Conservation (phyloP, 768 basidiomycete genomes). For the Hericium alpestre region DNA sequence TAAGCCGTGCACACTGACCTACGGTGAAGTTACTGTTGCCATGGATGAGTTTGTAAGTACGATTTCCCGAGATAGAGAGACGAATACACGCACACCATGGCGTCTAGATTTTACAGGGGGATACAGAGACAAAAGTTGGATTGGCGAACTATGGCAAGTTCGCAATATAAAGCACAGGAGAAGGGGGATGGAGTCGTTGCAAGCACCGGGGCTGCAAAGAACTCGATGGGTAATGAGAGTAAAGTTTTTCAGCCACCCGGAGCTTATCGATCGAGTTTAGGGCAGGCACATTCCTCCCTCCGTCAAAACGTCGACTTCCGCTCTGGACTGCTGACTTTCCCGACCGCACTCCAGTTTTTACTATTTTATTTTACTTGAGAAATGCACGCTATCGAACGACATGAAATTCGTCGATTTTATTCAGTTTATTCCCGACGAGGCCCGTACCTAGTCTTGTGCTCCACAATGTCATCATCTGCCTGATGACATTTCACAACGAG, state of each 20-base stretch:
- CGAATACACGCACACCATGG: slow-evolving; percentile 66
- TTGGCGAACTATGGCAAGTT: not conserved
- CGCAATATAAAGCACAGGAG: not conserved
- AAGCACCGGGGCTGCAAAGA: slow-evolving; percentile 2
- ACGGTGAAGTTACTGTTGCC: slow-evolving; percentile 13
- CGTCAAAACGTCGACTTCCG: not conserved
- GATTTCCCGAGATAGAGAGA: not conserved
- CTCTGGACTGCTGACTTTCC: not conserved
- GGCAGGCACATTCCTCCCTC: slow-evolving; percentile 2
- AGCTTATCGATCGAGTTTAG: slow-evolving; percentile 32
- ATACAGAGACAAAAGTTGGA: slow-evolving; percentile 11
- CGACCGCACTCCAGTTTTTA: no score
- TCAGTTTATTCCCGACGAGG: no score
- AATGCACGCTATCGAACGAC: no score
- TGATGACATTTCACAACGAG: no score
- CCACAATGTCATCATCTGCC: no score
- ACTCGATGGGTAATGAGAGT: slow-evolving; percentile 1
- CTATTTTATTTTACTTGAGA: no score
- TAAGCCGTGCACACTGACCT: slow-evolving; percentile 4
- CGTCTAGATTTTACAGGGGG: slow-evolving; percentile 37
- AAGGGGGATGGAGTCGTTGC: slow-evolving; percentile 6
- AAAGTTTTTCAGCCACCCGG: slow-evolving; percentile 2
- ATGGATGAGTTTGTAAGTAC: not conserved
- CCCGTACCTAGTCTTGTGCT: no score
- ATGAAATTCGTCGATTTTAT: no score